A percentile compares a stretch with the other conserved stretches of the same genome.
phyloP scores from a whole-genome alignment of 768 basidiomycete genomes.

The Dentipellis fragilis region DNA sequence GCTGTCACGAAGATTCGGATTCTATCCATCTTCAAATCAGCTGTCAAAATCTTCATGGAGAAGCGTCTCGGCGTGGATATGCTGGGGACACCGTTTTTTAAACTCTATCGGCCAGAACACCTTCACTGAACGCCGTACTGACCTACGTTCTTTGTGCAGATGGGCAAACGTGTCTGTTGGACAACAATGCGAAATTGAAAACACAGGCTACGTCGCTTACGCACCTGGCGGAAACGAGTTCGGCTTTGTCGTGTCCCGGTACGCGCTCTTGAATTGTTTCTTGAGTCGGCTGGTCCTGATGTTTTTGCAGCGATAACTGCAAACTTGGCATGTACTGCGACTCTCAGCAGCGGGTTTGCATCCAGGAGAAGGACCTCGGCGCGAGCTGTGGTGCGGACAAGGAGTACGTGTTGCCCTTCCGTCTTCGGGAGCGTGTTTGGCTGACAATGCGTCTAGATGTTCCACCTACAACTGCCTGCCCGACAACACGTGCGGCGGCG shows the following conservation, averaged over 20 bases:
- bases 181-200: conserved; percentile 59
- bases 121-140: not conserved
- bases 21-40: too few relatives aligned
- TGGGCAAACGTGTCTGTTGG: conserved; percentile 71
- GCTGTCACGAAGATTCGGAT: too few relatives aligned
- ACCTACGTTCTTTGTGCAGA: conserved; percentile 26
- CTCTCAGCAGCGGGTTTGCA: conserved; percentile 43
- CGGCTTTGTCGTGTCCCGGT: conserved; percentile 78
- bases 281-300: not conserved
- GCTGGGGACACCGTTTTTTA: not conserved
- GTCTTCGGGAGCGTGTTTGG: conserved; percentile 29
- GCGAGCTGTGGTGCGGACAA: conserved; percentile 53
- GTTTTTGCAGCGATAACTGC: conserved; percentile 54
- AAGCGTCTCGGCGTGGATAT: not conserved
- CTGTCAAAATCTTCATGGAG: too few relatives aligned
- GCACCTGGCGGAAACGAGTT: conserved; percentile 43
- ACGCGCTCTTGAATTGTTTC: not conserved
- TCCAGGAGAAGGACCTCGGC: conserved; percentile 46
- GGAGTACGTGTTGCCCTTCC: conserved; percentile 27
- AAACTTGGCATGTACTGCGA: conserved; percentile 70
- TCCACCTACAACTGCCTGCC: conserved; percentile 63
- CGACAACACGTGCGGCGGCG: conserved; percentile 50
- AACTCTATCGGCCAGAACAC: too few relatives aligned
- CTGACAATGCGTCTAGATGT: conserved; percentile 41
- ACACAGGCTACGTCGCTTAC: conserved; percentile 71